Conservation (phyloP, 257 asterid genomes). For the Cruciata laevipes region DNA sequence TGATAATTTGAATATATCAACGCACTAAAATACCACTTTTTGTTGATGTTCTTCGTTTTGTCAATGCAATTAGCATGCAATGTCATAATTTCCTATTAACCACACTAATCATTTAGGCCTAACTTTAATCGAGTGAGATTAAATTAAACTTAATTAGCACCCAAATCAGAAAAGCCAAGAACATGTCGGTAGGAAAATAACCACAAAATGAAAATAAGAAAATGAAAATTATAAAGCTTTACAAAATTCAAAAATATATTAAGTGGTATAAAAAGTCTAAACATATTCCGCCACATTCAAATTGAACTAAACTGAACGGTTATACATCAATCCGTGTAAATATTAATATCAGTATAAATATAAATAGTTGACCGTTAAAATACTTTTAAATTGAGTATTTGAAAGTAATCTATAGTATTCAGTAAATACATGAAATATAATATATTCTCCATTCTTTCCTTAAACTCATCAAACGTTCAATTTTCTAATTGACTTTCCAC, state of each 20-base stretch:
- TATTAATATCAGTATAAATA: too few relatives aligned
- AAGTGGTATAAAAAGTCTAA: too few relatives aligned
- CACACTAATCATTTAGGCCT: conserved; percentile 2
- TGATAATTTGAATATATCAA: conserved; percentile 1
- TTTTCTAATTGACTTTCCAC: neutral
- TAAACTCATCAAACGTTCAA: neutral
- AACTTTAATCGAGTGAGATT: neutral
- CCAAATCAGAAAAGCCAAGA: neutral
- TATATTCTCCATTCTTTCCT: neutral
- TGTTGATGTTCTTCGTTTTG: neutral
- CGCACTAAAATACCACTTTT: neutral
- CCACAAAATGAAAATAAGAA: neutral
- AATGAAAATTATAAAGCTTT: neutral
- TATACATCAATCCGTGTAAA: too few relatives aligned
- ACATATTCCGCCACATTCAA: too few relatives aligned
- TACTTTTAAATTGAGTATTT: too few relatives aligned
- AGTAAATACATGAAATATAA: neutral
- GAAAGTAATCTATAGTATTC: neutral
- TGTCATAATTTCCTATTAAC: neutral
- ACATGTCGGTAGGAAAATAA: neutral
- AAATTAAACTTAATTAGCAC: neutral
- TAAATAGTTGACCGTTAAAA: too few relatives aligned
- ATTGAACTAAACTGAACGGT: too few relatives aligned
- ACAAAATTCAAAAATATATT: neutral
- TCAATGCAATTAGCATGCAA: conserved; percentile 14